Evolutionary conservation across 805 yeast genomes (phyloP).

Genomic region (Kodamaea sagamina): DNA sequence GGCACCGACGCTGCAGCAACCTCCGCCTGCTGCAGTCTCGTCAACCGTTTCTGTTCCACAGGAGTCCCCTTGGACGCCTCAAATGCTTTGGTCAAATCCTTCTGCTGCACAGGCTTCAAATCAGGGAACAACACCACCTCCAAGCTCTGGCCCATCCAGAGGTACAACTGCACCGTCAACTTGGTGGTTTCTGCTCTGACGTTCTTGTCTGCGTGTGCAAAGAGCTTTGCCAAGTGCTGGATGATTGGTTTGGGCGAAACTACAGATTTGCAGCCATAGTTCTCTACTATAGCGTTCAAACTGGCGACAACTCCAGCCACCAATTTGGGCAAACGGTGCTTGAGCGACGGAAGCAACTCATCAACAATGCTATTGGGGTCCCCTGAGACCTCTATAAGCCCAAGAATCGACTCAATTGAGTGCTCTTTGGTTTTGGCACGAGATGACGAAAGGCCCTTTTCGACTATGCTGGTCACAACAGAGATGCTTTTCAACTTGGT

Average conservation of each 20-base stretch:
- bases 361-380: slow-evolving; percentile 68
- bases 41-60: slow-evolving; percentile 56
- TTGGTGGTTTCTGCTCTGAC: slow-evolving; percentile 79
- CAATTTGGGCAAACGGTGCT: slow-evolving; percentile 72
- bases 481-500: slow-evolving; percentile 41
- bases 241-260: slow-evolving; percentile 56
- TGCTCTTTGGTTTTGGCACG: slow-evolving; percentile 73
- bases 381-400: slow-evolving; percentile 61
- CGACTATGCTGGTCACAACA: slow-evolving; percentile 59
- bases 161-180: slow-evolving; percentile 66
- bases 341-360: slow-evolving; percentile 59
- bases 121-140: slow-evolving; percentile 62
- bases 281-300: slow-evolving; percentile 52
- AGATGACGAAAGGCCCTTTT: slow-evolving; percentile 77
- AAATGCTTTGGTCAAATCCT: slow-evolving; percentile 73
- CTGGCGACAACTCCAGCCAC: slow-evolving; percentile 68
- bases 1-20: slow-evolving; percentile 15
- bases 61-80: slow-evolving; percentile 44
- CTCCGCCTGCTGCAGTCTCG: slow-evolving; percentile 52
- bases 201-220: slow-evolving; percentile 81
- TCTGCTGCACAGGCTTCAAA: slow-evolving; percentile 89
- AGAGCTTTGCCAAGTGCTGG: slow-evolving; percentile 62
- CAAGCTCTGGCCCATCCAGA: slow-evolving; percentile 70
- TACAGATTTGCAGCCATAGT: slow-evolving; percentile 65
- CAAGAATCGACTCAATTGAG: slow-evolving; percentile 60